phyloP scores from a whole-genome alignment of 495 filamentous ascomycete genomes.

The Penicillium desertorum region DNA sequence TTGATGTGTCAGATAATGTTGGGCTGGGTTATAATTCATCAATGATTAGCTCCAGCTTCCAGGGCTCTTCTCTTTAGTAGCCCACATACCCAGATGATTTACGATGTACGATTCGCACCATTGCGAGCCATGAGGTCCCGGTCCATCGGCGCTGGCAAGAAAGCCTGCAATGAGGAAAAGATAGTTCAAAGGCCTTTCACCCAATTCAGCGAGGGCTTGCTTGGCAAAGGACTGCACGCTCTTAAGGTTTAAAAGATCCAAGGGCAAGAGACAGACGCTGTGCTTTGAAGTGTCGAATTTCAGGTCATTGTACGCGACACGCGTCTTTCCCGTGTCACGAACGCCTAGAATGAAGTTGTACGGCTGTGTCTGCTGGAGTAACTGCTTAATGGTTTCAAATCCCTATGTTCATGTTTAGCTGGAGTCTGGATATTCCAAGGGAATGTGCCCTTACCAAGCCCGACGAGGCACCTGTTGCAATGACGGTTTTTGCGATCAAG shows the following conservation, averaged over 20 bases:
- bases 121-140: slow-evolving; percentile 29
- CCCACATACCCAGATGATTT: slow-evolving; percentile 31
- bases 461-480: slow-evolving; percentile 33
- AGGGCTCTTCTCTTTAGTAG: neutral
- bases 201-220: slow-evolving; percentile 23
- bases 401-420: slow-evolving; percentile 22
- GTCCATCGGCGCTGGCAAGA: slow-evolving; percentile 21
- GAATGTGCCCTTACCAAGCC: slow-evolving; percentile 20
- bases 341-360: slow-evolving; percentile 34
- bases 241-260: slow-evolving; percentile 25
- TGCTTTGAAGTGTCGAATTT: slow-evolving; percentile 26
- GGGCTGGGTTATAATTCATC: slow-evolving; percentile 17
- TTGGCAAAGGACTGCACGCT: slow-evolving; percentile 30
- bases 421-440: neutral
- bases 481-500: slow-evolving; percentile 21
- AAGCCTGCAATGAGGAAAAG: slow-evolving; percentile 28
- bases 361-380: slow-evolving; percentile 25
- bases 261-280: slow-evolving; percentile 22
- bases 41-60: neutral
- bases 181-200: slow-evolving; percentile 18
- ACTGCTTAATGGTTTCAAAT: slow-evolving; percentile 33
- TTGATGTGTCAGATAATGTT: slow-evolving; percentile 32
- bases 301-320: slow-evolving; percentile 25
- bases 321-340: slow-evolving; percentile 23
- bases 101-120: slow-evolving; percentile 30